A percentile compares a stretch with the other conserved stretches of the same genome.
These are phyloP conservation scores for Beauveria medogensis DNA, from an alignment of 2,329 filamentous ascomycete species.

Conservation along the genomic window DNA sequence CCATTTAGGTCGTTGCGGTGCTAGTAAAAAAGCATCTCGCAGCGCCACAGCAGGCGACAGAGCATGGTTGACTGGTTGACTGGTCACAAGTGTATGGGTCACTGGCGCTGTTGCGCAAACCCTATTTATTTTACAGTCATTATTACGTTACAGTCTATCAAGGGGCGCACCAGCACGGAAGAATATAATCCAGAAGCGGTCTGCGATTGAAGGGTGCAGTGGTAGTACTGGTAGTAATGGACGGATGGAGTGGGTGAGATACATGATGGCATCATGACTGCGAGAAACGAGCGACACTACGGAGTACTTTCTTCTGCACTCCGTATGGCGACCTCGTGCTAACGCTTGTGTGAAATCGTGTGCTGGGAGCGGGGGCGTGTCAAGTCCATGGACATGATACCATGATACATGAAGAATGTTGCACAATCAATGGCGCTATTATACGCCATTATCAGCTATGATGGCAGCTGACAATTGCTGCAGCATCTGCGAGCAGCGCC, in stretches of 20 bases:
- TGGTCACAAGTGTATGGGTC: conserved; percentile 1
- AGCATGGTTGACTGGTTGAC: background rate
- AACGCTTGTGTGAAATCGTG: background rate
- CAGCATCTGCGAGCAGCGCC: too few relatives aligned
- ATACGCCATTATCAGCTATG: background rate
- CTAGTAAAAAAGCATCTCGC: background rate
- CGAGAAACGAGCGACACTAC: background rate
- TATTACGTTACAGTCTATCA: background rate
- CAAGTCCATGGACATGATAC: too few relatives aligned
- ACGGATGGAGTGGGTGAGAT: background rate
- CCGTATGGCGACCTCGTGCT: background rate
- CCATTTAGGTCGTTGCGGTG: background rate
- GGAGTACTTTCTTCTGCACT: background rate
- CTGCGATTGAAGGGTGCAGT: too few relatives aligned
- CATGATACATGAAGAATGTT: too few relatives aligned
- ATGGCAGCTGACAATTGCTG: background rate
- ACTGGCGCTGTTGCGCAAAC: conserved; percentile 4
- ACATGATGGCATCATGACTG: conserved; percentile 6
- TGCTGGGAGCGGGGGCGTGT: background rate
- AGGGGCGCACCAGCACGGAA: background rate
- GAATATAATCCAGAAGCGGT: background rate
- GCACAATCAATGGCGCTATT: background rate
- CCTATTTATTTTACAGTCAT: conserved; percentile 3
- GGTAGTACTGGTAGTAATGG: background rate
- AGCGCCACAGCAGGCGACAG: background rate